phyloP scores from a whole-genome alignment of 441 rosid genomes.

The Gossypium lobatum region DNA sequence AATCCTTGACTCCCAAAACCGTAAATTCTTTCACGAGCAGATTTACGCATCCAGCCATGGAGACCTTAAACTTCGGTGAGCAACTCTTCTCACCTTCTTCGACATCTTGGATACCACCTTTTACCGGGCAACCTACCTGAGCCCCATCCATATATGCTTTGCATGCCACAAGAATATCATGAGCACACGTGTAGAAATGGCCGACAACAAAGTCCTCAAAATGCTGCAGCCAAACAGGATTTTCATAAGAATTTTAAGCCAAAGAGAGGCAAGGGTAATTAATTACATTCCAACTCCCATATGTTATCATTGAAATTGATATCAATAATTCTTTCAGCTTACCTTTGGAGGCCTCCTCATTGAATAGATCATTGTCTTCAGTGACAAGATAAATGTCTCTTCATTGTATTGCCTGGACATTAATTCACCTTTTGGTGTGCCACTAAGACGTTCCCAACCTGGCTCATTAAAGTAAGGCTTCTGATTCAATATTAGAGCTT shows the following conservation, averaged over 20 bases:
- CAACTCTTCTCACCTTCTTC: slow-evolving; percentile 37
- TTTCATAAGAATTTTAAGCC: neutral
- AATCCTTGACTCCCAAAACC: slow-evolving; percentile 46
- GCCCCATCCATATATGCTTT: slow-evolving; percentile 70
- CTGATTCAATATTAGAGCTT: slow-evolving; percentile 76
- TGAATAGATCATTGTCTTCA: slow-evolving; percentile 64
- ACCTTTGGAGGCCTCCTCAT: slow-evolving; percentile 82
- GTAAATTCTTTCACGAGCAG: slow-evolving; percentile 49
- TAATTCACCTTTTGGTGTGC: slow-evolving; percentile 41
- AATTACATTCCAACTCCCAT: neutral
- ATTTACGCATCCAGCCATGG: slow-evolving; percentile 34
- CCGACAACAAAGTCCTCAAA: slow-evolving; percentile 71
- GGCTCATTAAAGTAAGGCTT: slow-evolving; percentile 90
- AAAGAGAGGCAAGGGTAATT: neutral
- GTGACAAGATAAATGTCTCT: slow-evolving; percentile 45
- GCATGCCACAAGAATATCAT: slow-evolving; percentile 63
- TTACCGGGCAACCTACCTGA: slow-evolving; percentile 50
- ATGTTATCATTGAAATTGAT: too few species aligned
- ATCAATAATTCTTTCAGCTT: slow-evolving; percentile 5
- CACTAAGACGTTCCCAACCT: slow-evolving; percentile 42
- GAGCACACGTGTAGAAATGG: slow-evolving; percentile 58
- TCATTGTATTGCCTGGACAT: slow-evolving; percentile 58
- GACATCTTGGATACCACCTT: slow-evolving; percentile 49
- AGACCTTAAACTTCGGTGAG: slow-evolving; percentile 38
- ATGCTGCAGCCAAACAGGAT: slow-evolving; percentile 42